Evolutionary conservation across 2,329 filamentous ascomycete genomes (phyloP), one percentile per base, ranked within the genome.

Genomic region (Chlorencoelia australis): DNA sequence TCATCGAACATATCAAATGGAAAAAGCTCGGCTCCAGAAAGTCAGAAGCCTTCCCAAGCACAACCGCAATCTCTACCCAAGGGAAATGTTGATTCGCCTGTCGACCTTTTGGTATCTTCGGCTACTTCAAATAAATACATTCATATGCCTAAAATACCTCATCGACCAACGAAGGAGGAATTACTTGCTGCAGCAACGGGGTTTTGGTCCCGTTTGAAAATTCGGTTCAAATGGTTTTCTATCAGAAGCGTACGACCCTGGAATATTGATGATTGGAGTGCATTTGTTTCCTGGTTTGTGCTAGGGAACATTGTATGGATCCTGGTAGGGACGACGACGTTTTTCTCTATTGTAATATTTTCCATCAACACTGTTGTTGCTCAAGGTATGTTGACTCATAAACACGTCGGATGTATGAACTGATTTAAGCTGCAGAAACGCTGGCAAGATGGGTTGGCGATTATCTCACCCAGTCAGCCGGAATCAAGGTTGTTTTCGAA

Each of bases 181-280:
- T 70, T 98, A 18, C 68, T 98, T 22, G 82, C 84, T 14, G 89
- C 91, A 4, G 87, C 91, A 22, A 95, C 79, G 15, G 88, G 88
- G 1, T 95, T 96, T 58, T 91, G 86, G 79, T 81, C 93, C 44
- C 75, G 91, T 32, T 61, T 95, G 29, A 86, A 82, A 54, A 83
- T 96, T 16, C 81, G 87, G 26, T 93, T 96, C 65, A 98, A 98
- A 61, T 98, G 91, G 91, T 80, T 91, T 52, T 93, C 91, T 2
- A 98, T 98, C 51, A 72, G 88, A 55, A 94, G 88, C 57, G 84
- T 83, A 58, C 73, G 91, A 24, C 91, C 91, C 1, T 98, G 91
- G 75, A 98, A 94, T 59, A 74, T 81, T 15, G 91, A 98, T 58
- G 91, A 98, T 63, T 95, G 94, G 68, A 84, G 87, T 30, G 91